Evolutionary conservation across 1,139 yeast genomes (phyloP).

Genomic region (Eremothecium gossypii): DNA sequence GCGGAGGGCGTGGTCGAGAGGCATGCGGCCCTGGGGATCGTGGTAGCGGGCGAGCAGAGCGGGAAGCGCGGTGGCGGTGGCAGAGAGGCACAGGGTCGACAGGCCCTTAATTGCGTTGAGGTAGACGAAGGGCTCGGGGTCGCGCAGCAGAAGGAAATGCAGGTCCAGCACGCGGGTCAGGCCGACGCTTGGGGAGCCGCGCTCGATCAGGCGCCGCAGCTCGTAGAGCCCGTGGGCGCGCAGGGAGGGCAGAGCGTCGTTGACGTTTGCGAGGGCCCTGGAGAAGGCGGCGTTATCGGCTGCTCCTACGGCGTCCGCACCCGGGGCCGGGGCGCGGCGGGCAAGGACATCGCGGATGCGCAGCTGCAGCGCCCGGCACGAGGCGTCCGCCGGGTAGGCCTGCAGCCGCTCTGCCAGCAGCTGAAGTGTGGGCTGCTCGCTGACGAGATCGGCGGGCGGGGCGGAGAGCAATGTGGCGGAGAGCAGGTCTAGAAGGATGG

Average conservation of each 20-base stretch:
- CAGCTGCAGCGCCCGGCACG: constrained; percentile 11
- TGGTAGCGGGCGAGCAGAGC: constrained; percentile 38
- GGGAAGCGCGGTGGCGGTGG: constrained; percentile 35
- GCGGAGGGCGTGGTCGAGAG: constrained; percentile 57
- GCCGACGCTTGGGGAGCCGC: constrained; percentile 42
- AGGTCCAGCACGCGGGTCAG: constrained; percentile 48
- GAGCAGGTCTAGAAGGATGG: constrained; percentile 40
- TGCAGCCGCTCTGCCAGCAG: constrained; percentile 10
- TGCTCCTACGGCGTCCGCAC: constrained; percentile 12
- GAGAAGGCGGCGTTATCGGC: constrained; percentile 33
- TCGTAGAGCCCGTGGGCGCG: constrained; percentile 77
- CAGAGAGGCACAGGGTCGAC: constrained; percentile 44
- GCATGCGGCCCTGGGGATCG: constrained; percentile 18
- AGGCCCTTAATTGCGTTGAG: constrained; percentile 76
- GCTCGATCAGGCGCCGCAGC: constrained; percentile 48
- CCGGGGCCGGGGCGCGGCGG: constrained; percentile 3
- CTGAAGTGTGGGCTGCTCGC: constrained; percentile 1
- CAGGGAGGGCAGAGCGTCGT: constrained; percentile 75
- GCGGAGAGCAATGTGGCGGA: constrained; percentile 46
- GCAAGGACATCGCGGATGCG: constrained; percentile 8
- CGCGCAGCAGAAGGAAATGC: constrained; percentile 58
- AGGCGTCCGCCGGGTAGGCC: constrained; percentile 6
- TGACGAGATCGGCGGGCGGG: constrained; percentile 5
- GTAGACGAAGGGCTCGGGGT: constrained; percentile 80
- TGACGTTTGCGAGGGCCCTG: constrained; percentile 56